Base-by-base conservation (phyloP, 352 stramenopile species). In the Albugo candida region DNA sequence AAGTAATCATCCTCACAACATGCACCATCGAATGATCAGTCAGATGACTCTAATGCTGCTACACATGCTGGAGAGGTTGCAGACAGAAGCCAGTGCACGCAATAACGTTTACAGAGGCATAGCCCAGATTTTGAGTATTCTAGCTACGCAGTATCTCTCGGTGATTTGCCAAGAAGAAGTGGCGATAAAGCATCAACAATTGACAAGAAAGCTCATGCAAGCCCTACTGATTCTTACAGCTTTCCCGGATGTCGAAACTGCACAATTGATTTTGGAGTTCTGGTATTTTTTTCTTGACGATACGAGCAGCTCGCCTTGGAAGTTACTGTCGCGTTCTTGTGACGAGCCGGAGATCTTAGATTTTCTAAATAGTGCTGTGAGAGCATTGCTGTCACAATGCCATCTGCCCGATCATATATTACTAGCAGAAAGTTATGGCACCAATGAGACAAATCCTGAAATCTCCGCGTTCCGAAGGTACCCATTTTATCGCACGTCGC, bases 281-380 rank as follows among this genome's bases (percentile, higher is more conserved):
- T 91, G 77, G 77, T 91, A 84, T 58, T 85, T 85, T 44, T 67
- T 91, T n/a, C 60, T 91, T 11, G 77, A 91, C 47, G 59, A 66
- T n/a, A 63, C 56, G 43, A 63, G 63, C 36, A 67, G 69, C 13
- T 51, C 60, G 12, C 66, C 68, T 38, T 63, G 57, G 47, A 52
- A 67, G 16, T 43, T 78, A 31, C 48, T 86, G 21, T 63, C 58
- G 2, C 41, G 24, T 0, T 35, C 56, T 0, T 53, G 61, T 20
- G 11, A 64, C 2, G 54, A 64, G 6, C 50, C 67, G 2, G 55
- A 71, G 21, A 58, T 81, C 8, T 34, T 74, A 5, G 54, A 49
- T 13, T 52, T 85, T 13, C 53, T 86, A 24, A 61, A 63, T n/a
- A 57, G 61, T n/a, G 56, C 85, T 31, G 78, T 87, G 2, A 75